Percentiles rank a stretch among this genome's conserved stretches.
phyloP scores from a whole-genome alignment of 2,329 filamentous ascomycete genomes.

The Akanthomyces dipterigenus region DNA sequence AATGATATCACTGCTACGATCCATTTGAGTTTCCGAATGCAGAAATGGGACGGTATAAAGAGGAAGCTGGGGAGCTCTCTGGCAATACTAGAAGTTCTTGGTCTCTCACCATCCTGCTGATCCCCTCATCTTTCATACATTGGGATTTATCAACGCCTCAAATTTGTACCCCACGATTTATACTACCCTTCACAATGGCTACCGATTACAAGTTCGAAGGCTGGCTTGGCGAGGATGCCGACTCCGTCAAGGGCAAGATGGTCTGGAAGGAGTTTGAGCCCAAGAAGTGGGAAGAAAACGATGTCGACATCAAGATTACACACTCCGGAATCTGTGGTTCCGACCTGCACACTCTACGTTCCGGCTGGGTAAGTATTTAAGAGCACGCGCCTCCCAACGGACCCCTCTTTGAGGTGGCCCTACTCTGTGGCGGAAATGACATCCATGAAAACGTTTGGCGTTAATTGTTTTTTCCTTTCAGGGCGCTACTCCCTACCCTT shows the following conservation, averaged over 20 bases:
- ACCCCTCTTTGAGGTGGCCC: not conserved
- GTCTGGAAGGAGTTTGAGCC: slow-evolving; percentile 50
- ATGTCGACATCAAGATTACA: slow-evolving; percentile 58
- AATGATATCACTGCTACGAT: slow-evolving; percentile 2
- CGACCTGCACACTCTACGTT: slow-evolving; percentile 52
- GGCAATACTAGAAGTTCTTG: not conserved
- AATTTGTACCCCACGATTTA: not conserved
- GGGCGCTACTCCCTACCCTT: slow-evolving; percentile 28
- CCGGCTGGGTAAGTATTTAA: slow-evolving; percentile 41
- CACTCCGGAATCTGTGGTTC: slow-evolving; percentile 62
- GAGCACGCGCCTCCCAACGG: slow-evolving; percentile 30
- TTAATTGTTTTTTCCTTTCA: not conserved
- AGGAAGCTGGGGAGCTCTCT: not conserved
- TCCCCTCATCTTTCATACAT: not conserved
- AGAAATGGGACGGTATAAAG: not conserved
- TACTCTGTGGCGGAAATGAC: not conserved
- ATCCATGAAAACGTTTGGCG: too few species aligned
- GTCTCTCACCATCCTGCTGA: not conserved
- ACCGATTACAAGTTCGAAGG: slow-evolving; percentile 43
- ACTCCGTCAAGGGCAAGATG: slow-evolving; percentile 44
- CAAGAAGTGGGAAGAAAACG: slow-evolving; percentile 59
- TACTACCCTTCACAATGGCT: slow-evolving; percentile 19
- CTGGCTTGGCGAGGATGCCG: slow-evolving; percentile 39
- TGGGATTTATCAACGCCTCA: not conserved
- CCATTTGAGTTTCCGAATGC: not conserved